Evolutionary conservation across 768 basidiomycete genomes (phyloP).

Genomic region (Leucocoprinus sp.): DNA sequence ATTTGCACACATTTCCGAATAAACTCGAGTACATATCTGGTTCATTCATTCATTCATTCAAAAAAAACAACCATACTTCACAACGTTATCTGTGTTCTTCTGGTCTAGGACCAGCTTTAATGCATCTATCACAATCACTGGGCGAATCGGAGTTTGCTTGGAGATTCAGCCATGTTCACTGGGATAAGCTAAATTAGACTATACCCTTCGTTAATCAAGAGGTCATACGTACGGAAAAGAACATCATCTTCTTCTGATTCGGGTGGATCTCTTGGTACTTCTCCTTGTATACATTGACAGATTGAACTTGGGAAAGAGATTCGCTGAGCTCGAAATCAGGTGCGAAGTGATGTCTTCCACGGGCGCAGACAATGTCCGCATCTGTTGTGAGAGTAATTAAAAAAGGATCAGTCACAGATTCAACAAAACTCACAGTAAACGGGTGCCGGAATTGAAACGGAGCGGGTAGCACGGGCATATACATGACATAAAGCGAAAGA

Average conservation of each 20-base stretch:
- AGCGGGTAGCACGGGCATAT: constrained; percentile 68
- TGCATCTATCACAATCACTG: no score
- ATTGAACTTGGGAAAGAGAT: constrained; percentile 25
- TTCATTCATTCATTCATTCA: no score
- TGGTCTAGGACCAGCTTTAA: no score
- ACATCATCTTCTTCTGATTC: constrained; percentile 29
- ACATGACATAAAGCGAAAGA: constrained; percentile 69
- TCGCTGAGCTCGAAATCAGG: constrained; percentile 41
- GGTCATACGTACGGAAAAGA: constrained; percentile 32
- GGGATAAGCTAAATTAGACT: no score
- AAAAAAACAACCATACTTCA: no score
- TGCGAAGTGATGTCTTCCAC: constrained; percentile 26
- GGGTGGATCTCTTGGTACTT: constrained; percentile 39
- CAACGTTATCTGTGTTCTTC: no score
- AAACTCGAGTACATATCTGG: no score
- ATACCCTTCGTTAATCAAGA: no score
- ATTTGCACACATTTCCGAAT: no score
- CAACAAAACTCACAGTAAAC: constrained; percentile 53
- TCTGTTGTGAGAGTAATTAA: constrained; percentile 31
- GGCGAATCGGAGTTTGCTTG: not conserved
- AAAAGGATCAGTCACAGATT: not conserved
- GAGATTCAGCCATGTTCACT: no score
- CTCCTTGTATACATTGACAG: constrained; percentile 38
- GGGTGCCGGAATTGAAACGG: constrained; percentile 73
- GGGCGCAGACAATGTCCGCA: constrained; percentile 57